Evolutionary conservation across 2,329 filamentous ascomycete species (phyloP).

Genomic region (Dryadomyces sulphureus): DNA sequence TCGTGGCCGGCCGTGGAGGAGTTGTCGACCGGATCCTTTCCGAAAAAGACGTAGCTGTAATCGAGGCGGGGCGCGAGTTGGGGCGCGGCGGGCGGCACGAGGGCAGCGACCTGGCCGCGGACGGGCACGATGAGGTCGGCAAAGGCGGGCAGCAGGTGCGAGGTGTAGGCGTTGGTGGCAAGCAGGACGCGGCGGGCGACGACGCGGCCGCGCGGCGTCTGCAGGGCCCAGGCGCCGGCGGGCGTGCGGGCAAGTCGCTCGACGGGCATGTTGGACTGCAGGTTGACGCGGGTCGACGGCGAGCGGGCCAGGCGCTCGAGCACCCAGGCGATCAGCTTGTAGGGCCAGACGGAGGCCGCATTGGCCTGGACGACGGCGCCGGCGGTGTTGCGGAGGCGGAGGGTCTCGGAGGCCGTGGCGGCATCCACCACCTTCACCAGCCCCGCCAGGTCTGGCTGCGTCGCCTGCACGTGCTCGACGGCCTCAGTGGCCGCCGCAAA

Average conservation of each 20-base stretch:
- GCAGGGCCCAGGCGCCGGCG: slow-evolving; percentile 37
- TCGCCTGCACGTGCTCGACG: slow-evolving; percentile 32
- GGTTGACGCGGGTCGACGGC: slow-evolving; percentile 40
- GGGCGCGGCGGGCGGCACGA: slow-evolving; percentile 47
- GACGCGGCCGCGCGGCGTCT: slow-evolving; percentile 56
- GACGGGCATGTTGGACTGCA: slow-evolving; percentile 62
- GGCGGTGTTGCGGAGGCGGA: slow-evolving; percentile 39
- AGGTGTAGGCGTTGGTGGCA: slow-evolving; percentile 75
- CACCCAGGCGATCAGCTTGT: slow-evolving; percentile 65
- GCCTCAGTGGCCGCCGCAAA: slow-evolving; percentile 35
- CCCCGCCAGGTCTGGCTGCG: slow-evolving; percentile 41
- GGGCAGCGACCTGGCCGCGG: slow-evolving; percentile 55
- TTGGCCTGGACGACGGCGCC: slow-evolving; percentile 50
- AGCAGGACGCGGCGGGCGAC: slow-evolving; percentile 51
- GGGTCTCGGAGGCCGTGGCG: slow-evolving; percentile 25
- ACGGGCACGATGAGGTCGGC: slow-evolving; percentile 61
- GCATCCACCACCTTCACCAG: slow-evolving; percentile 25
- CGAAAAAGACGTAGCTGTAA: slow-evolving; percentile 51
- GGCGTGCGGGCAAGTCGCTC: slow-evolving; percentile 26
- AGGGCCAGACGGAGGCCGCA: slow-evolving; percentile 65
- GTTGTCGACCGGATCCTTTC: slow-evolving; percentile 12
- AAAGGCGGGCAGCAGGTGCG: slow-evolving; percentile 55
- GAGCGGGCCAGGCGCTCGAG: slow-evolving; percentile 40
- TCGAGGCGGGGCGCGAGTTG: slow-evolving; percentile 19
- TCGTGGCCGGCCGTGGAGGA: slow-evolving; percentile 8